Conservation (phyloP, 805 yeast genomes). For the Lachancea lanzarotensis region DNA sequence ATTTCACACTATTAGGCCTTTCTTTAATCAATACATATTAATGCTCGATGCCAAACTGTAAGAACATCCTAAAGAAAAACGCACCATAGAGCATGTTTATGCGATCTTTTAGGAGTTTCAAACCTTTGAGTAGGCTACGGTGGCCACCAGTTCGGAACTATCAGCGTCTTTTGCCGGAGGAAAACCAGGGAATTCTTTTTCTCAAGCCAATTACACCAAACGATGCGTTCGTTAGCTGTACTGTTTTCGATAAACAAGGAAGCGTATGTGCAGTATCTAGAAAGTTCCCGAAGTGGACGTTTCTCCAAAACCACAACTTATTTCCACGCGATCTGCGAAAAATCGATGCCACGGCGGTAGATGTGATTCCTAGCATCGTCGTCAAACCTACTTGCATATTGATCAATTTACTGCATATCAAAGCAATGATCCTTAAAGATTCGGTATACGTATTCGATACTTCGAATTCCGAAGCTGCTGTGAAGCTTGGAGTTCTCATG, state of each 20-base stretch:
- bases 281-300: slow-evolving; percentile 69
- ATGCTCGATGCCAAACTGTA: not conserved
- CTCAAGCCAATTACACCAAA: slow-evolving; percentile 36
- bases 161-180: slow-evolving; percentile 2
- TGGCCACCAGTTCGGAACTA: not conserved
- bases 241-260: slow-evolving; percentile 72
- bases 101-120: not conserved
- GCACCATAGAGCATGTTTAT: slow-evolving; percentile 1
- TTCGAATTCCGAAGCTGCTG: slow-evolving; percentile 46
- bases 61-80: too few relatives aligned
- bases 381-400: slow-evolving; percentile 72
- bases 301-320: slow-evolving; percentile 64
- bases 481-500: slow-evolving; percentile 67
- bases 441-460: slow-evolving; percentile 79
- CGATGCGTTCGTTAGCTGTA: slow-evolving; percentile 59
- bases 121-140: not conserved
- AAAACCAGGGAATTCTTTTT: slow-evolving; percentile 15
- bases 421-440: slow-evolving; percentile 80
- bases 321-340: slow-evolving; percentile 85
- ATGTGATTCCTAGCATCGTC: slow-evolving; percentile 84
- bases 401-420: slow-evolving; percentile 77
- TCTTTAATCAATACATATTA: not conserved
- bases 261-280: slow-evolving; percentile 71
- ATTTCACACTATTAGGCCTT: not conserved
- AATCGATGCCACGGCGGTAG: slow-evolving; percentile 65